Conservation (phyloP, 2,329 filamentous ascomycete species). For the Microcera coccophila region DNA sequence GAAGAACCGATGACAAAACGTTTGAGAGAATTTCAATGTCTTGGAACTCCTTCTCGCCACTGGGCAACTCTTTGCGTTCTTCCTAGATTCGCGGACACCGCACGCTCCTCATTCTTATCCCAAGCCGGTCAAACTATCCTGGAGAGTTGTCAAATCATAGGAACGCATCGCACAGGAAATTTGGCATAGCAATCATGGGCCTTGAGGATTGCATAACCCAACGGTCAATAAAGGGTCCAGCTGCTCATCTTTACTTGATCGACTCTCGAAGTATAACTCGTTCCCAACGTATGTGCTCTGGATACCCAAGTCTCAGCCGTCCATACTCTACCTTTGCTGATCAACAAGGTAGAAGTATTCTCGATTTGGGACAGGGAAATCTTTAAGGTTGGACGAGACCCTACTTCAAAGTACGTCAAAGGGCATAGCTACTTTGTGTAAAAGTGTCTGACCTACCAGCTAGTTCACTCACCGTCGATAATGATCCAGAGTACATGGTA, state of each 20-base stretch:
- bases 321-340: slow-evolving; percentile 6
- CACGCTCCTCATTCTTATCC: no score
- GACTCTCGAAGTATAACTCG: slow-evolving; percentile 22
- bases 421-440: neutral
- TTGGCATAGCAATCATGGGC: no score
- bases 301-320: slow-evolving; percentile 2
- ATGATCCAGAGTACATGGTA: slow-evolving; percentile 36
- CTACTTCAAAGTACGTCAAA: slow-evolving; percentile 29
- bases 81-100: no score
- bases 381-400: slow-evolving; percentile 35
- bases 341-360: slow-evolving; percentile 21
- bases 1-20: slow-evolving; percentile 6
- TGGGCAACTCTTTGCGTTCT: no score
- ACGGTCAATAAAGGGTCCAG: slow-evolving; percentile 17
- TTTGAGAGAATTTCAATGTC: no score
- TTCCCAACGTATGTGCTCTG: slow-evolving; percentile 26
- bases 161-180: no score
- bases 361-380: slow-evolving; percentile 30
- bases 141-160: no score
- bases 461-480: slow-evolving; percentile 39
- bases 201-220: slow-evolving; percentile 3
- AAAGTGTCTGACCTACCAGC: slow-evolving; percentile 7
- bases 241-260: slow-evolving; percentile 23
- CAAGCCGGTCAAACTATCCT: no score
- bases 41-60: no score